Conservation (phyloP, 257 asterid species). For the Solanum pinnatisectum region DNA sequence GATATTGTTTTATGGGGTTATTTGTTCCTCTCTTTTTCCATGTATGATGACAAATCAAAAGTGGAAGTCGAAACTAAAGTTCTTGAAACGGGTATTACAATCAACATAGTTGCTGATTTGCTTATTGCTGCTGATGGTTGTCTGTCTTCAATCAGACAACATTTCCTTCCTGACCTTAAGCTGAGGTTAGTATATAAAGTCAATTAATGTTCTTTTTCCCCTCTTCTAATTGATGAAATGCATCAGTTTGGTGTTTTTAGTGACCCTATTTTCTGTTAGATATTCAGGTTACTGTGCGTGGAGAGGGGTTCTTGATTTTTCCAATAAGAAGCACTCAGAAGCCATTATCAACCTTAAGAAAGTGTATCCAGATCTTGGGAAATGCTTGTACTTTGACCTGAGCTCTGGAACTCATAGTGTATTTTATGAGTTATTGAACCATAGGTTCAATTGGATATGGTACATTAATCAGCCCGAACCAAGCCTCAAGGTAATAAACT, state of each 20-base stretch:
- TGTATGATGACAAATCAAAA: slow-evolving; percentile 27
- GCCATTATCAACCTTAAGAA: slow-evolving; percentile 45
- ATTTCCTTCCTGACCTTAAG: slow-evolving; percentile 52
- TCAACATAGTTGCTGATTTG: slow-evolving; percentile 40
- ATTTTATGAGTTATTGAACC: slow-evolving; percentile 56
- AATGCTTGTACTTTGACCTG: slow-evolving; percentile 65
- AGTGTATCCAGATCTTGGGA: slow-evolving; percentile 72
- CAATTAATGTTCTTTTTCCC: not conserved
- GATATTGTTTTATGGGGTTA: slow-evolving; percentile 62
- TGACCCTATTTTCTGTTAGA: slow-evolving; percentile 20
- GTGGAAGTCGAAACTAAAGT: slow-evolving; percentile 30
- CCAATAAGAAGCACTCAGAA: slow-evolving; percentile 40
- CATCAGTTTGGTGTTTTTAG: not conserved
- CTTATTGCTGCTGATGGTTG: slow-evolving; percentile 87
- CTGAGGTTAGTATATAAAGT: slow-evolving; percentile 40
- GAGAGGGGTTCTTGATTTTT: slow-evolving; percentile 82
- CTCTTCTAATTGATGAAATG: not conserved
- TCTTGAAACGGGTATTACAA: slow-evolving; percentile 33
- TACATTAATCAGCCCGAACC: slow-evolving; percentile 78
- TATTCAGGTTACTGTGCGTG: slow-evolving; percentile 95
- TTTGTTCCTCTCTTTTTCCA: slow-evolving; percentile 27
- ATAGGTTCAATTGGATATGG: slow-evolving; percentile 91
- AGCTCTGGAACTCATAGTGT: slow-evolving; percentile 46
- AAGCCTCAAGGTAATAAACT: slow-evolving; percentile 43
- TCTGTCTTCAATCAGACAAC: slow-evolving; percentile 47